Percentiles rank a stretch among this genome's conserved stretches.
Evolutionary conservation across 768 basidiomycete genomes (phyloP).

Genomic region (Goffeauzyma gilvescens): DNA sequence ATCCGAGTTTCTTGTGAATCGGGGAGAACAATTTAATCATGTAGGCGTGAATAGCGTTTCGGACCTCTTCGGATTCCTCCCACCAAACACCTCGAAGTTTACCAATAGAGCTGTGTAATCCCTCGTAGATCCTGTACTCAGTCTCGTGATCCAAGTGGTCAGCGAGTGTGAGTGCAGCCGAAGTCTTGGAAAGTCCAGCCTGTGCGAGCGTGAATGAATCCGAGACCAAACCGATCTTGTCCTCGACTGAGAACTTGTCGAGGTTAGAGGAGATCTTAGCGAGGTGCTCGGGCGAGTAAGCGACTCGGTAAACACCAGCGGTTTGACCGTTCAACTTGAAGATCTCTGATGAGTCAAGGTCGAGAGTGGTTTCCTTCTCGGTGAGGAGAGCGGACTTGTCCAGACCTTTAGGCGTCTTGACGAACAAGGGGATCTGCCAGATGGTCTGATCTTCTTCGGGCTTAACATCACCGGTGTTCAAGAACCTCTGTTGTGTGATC

Average conservation of each 20-base stretch:
- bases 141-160: slow-evolving; percentile 48
- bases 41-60: slow-evolving; percentile 36
- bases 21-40: slow-evolving; percentile 42
- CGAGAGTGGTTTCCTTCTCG: slow-evolving; percentile 48
- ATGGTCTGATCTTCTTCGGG: slow-evolving; percentile 70
- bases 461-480: slow-evolving; percentile 61
- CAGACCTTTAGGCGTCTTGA: slow-evolving; percentile 46
- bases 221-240: slow-evolving; percentile 71
- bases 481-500: slow-evolving; percentile 77
- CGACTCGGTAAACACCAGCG: slow-evolving; percentile 68
- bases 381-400: slow-evolving; percentile 49
- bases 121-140: slow-evolving; percentile 70
- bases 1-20: slow-evolving; percentile 58
- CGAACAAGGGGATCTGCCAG: slow-evolving; percentile 62
- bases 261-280: slow-evolving; percentile 62
- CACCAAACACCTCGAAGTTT: slow-evolving; percentile 55
- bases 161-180: slow-evolving; percentile 56
- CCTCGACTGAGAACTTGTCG: slow-evolving; percentile 61
- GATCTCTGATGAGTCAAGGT: slow-evolving; percentile 44
- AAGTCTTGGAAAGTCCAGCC: slow-evolving; percentile 59
- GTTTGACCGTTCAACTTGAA: slow-evolving; percentile 87
- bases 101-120: slow-evolving; percentile 43
- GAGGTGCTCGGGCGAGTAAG: slow-evolving; percentile 64
- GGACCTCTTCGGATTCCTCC: slow-evolving; percentile 45
- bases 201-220: slow-evolving; percentile 64